Percentiles rank a stretch among this genome's conserved stretches.
phyloP scores from a whole-genome alignment of 2,329 filamentous ascomycete species.

The Colletotrichum somersetense region DNA sequence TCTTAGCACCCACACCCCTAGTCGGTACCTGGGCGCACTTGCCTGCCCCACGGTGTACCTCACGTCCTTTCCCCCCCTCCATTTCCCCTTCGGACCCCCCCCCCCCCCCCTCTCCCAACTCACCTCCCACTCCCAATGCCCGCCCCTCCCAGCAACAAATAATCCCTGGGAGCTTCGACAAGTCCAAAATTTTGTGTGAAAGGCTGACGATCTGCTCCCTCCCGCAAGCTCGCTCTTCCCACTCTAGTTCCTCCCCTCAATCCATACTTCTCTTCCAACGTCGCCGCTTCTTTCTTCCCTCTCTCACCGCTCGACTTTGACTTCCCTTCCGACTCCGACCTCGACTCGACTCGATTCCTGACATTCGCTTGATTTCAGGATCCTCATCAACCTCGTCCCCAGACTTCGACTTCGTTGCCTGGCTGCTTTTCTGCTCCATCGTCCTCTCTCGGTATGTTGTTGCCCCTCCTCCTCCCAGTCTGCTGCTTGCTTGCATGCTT shows the following conservation, averaged over 20 bases:
- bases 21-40: conserved; percentile 35
- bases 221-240: conserved; percentile 37
- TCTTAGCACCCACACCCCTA: conserved; percentile 25
- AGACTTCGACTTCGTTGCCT: conserved; percentile 40
- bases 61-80: background rate
- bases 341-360: conserved; percentile 35
- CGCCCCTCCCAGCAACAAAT: conserved; percentile 42
- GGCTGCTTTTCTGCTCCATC: conserved; percentile 25
- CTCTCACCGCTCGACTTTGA: conserved; percentile 40
- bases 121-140: conserved; percentile 28
- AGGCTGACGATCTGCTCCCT: conserved; percentile 45
- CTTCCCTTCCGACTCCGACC: conserved; percentile 12
- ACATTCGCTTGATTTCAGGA: conserved; percentile 42
- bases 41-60: conserved; percentile 36
- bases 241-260: conserved; percentile 38
- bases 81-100: conserved; percentile 29
- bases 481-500: conserved; percentile 1
- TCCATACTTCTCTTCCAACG: conserved; percentile 42
- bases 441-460: conserved; percentile 35
- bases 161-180: conserved; percentile 41
- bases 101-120: conserved; percentile 27
- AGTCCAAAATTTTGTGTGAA: conserved; percentile 44
- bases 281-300: conserved; percentile 41
- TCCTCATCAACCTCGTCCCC: conserved; percentile 31
- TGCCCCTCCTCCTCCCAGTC: background rate